Evolutionary conservation across 2,329 filamentous ascomycete species (phyloP).

Genomic region (Colletotrichum sp.): DNA sequence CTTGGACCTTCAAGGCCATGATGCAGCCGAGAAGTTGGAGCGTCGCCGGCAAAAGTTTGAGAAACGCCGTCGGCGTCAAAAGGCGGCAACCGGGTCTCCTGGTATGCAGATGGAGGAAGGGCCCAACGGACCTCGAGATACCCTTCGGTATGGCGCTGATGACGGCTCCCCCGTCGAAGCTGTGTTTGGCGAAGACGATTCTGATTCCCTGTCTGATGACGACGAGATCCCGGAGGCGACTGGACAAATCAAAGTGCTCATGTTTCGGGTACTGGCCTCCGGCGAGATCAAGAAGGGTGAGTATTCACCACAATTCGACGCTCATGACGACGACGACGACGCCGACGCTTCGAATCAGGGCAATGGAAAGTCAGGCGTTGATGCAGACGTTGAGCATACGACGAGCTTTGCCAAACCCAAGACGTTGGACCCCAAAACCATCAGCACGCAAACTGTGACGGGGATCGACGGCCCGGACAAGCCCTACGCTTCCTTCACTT

Average conservation of each 20-base stretch:
- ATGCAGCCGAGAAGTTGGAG: slow-evolving; percentile 88
- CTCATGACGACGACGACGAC: slow-evolving; percentile 91
- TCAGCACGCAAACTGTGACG: slow-evolving; percentile 98
- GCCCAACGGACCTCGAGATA: slow-evolving; percentile 53
- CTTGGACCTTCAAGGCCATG: slow-evolving; percentile 90
- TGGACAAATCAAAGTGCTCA: slow-evolving; percentile 96
- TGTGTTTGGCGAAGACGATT: slow-evolving; percentile 72
- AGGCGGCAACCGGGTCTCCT: slow-evolving; percentile 45
- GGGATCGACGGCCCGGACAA: slow-evolving; percentile 96
- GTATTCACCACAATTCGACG: slow-evolving; percentile 97
- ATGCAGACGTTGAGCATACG: slow-evolving; percentile 91
- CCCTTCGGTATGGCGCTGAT: slow-evolving; percentile 83
- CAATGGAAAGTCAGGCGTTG: slow-evolving; percentile 64
- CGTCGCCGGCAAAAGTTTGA: slow-evolving; percentile 84
- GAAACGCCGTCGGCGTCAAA: slow-evolving; percentile 69
- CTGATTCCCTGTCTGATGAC: slow-evolving; percentile 75
- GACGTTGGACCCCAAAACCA: slow-evolving; percentile 93
- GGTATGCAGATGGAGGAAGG: slow-evolving; percentile 44
- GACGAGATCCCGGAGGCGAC: slow-evolving; percentile 93
- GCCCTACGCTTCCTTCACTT: slow-evolving; percentile 96
- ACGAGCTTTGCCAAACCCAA: slow-evolving; percentile 98
- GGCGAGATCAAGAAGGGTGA: slow-evolving; percentile 98
- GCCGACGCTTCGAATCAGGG: slow-evolving; percentile 53
- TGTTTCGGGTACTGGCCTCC: slow-evolving; percentile 93
- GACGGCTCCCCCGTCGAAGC: slow-evolving; percentile 76